Evolutionary conservation across 225 moss, liverwort and hornwort genomes (phyloP), one percentile per base, ranked within the genome.

Genomic region (Anthoceros angustus): DNA sequence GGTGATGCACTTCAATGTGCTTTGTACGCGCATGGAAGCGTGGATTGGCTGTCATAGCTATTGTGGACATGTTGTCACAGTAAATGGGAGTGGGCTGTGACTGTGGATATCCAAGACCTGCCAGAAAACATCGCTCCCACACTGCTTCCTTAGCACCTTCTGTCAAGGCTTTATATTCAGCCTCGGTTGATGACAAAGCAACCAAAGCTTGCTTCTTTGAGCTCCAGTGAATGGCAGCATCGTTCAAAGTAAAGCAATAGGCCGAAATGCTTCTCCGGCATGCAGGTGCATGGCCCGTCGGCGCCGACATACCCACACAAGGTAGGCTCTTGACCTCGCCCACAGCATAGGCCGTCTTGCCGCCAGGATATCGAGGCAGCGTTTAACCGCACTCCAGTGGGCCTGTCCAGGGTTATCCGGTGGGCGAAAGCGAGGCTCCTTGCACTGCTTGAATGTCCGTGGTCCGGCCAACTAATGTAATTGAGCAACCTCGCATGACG

Each of bases 171-270:
- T 48, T 48, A 5, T 48, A 48, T 18, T 48, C 46, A 6, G 46
- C 46, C 46, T 48, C 46, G 2, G 46, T 48, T 2, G 46, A 48
- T 2, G 3, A 48, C 18, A 48, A 48, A 48, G 46, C 46, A 18
- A 48, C 46, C 2, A 5, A 48, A 5, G 46, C 46, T 48, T 48
- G 46, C 46, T 48, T 48, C 5, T 48, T 48, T 1, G 46, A 48
- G 46, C 46, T 48, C 46, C 46, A 48, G 46, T 48, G 46, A 48
- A 48, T 48, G 46, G 46, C 46, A 6, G 46, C 46, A 48, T 48
- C 46, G 5, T 48, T 48, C 46, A 48, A 18, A 48, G 46, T 48
- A 18, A 48, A 48, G 5, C 46, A 48, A 6, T 48, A 48, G 46
- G 46, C 46, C 5, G 46, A 48, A 1, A 48, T 48, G 46, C 46